A percentile compares a stretch with the other conserved stretches of the same genome.
Evolutionary conservation across 2,329 filamentous ascomycete species (phyloP).

Genomic region (Pyrenochaeta sp.): DNA sequence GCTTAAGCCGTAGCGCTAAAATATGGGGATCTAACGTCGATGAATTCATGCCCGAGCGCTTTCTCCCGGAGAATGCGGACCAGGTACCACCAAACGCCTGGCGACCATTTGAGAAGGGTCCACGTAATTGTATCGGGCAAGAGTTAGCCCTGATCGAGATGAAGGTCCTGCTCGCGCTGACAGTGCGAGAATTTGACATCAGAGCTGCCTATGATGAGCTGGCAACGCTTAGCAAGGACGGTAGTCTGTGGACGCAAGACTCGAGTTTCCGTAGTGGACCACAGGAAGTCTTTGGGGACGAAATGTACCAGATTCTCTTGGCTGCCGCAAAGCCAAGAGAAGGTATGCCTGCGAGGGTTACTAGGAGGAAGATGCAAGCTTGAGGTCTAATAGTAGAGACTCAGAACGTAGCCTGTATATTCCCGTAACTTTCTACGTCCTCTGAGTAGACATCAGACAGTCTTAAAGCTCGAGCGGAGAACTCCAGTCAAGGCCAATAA

Average conservation of each 20-base stretch:
- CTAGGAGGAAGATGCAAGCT: constrained; percentile 13
- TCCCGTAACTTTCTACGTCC: background rate
- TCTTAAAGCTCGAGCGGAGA: background rate
- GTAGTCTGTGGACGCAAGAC: constrained; percentile 29
- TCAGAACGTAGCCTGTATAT: background rate
- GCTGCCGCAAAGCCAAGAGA: constrained; percentile 37
- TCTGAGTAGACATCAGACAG: background rate
- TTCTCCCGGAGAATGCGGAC: constrained; percentile 21
- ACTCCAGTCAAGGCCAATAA: background rate
- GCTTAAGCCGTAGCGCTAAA: constrained; percentile 23
- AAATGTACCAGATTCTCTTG: constrained; percentile 37
- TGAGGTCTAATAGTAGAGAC: background rate
- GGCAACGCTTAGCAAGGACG: constrained; percentile 19
- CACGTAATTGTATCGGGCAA: constrained; percentile 35
- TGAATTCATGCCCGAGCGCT: constrained; percentile 37
- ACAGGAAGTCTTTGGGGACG: constrained; percentile 32
- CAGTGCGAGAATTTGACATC: constrained; percentile 31
- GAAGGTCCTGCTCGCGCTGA: constrained; percentile 30
- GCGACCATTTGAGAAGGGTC: constrained; percentile 52
- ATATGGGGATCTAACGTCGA: constrained; percentile 29
- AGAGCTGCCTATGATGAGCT: constrained; percentile 21
- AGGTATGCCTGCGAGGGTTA: constrained; percentile 34
- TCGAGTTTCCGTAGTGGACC: constrained; percentile 18
- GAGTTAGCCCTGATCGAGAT: constrained; percentile 27
- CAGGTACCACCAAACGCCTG: constrained; percentile 30